These are phyloP conservation scores for Solanum bukasovii DNA, from an alignment of 257 asterid species.

Conservation along the genomic window DNA sequence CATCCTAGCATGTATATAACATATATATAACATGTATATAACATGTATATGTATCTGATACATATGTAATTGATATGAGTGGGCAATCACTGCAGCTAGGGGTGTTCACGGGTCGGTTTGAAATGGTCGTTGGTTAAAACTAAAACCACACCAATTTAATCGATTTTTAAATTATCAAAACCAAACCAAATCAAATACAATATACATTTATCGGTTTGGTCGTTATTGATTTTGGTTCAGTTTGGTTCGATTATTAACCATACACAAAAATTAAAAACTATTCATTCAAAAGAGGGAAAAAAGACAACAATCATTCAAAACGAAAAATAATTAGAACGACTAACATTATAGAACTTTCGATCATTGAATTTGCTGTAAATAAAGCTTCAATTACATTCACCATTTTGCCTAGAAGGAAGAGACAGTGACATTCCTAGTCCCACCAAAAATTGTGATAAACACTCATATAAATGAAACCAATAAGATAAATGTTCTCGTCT, in stretches of 20 bases:
- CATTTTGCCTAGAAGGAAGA: too few species aligned
- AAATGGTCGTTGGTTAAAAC: background rate
- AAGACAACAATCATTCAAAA: background rate
- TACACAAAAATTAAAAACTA: background rate
- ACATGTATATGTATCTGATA: too few species aligned
- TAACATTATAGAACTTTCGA: background rate
- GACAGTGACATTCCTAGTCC: too few species aligned
- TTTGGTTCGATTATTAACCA: background rate
- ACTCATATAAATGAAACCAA: too few species aligned
- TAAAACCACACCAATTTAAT: background rate
- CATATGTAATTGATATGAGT: background rate
- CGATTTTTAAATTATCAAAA: background rate
- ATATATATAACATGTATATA: too few species aligned
- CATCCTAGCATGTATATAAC: background rate
- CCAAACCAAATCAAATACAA: background rate
- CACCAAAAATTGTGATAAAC: too few species aligned
- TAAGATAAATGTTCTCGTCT: too few species aligned
- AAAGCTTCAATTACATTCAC: too few species aligned
- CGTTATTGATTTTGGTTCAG: too few species aligned
- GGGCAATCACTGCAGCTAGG: background rate
- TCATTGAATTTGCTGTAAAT: too few species aligned
- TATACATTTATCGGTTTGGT: too few species aligned
- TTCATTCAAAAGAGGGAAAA: background rate
- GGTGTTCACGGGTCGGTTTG: background rate
- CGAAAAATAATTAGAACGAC: background rate